phyloP scores from a whole-genome alignment of 495 filamentous ascomycete species.

The Talaromyces borbonicus region DNA sequence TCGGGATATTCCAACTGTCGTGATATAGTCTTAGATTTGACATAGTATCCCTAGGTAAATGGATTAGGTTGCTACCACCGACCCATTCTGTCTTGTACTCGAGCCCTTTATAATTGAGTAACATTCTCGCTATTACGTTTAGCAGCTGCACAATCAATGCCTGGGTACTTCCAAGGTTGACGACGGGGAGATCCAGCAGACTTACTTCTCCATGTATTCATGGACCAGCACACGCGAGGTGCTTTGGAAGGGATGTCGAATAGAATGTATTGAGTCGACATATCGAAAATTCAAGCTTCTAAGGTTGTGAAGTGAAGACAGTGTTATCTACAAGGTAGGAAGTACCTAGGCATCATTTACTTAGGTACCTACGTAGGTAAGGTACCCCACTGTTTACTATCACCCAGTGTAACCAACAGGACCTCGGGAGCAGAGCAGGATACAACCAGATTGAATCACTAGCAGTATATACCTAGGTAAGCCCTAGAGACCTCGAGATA shows the following conservation, averaged over 20 bases:
- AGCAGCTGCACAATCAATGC: not conserved
- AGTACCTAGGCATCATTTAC: too few species aligned
- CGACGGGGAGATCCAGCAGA: not conserved
- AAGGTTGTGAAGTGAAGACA: too few species aligned
- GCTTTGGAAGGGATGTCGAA: conserved; percentile 47
- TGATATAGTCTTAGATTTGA: conserved; percentile 1
- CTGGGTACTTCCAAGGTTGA: not conserved
- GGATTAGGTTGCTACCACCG: not conserved
- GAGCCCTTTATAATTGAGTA: conserved; percentile 53
- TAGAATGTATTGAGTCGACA: too few species aligned
- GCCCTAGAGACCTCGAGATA: too few species aligned
- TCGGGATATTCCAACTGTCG: conserved; percentile 47
- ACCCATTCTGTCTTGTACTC: conserved; percentile 56
- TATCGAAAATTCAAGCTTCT: too few species aligned
- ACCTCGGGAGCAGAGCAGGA: too few species aligned
- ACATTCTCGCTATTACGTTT: conserved; percentile 37
- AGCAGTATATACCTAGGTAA: too few species aligned
- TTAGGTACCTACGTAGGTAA: too few species aligned
- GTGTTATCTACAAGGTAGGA: too few species aligned
- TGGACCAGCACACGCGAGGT: conserved; percentile 37
- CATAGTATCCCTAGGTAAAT: not conserved
- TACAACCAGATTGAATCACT: too few species aligned
- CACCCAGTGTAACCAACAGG: too few species aligned
- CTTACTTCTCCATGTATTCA: conserved; percentile 54
- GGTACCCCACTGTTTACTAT: too few species aligned